Evolutionary conservation across 164 flowering plant species (phyloP).

Genomic region (grape (Vitis vinifera)): DNA sequence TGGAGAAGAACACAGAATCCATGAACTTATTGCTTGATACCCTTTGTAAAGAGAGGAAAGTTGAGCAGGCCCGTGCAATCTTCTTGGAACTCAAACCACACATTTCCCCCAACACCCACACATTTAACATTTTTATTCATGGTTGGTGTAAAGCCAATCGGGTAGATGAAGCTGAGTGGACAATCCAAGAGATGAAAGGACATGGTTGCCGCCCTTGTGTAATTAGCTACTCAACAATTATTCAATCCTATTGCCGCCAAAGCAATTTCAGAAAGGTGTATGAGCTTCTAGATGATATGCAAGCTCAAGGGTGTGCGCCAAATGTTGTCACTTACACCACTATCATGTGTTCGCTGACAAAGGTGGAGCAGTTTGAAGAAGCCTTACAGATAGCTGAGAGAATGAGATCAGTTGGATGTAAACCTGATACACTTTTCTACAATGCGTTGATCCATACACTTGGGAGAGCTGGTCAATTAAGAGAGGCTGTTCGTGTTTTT

Average conservation of each 20-base stretch:
- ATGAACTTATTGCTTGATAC: slow-evolving; percentile 85
- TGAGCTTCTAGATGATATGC: slow-evolving; percentile 73
- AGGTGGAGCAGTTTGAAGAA: slow-evolving; percentile 46
- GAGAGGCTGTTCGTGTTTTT: slow-evolving; percentile 59
- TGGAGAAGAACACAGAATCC: slow-evolving; percentile 68
- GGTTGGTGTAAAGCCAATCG: slow-evolving; percentile 68
- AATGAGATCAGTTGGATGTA: slow-evolving; percentile 53
- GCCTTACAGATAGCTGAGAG: slow-evolving; percentile 53
- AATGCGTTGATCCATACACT: slow-evolving; percentile 66
- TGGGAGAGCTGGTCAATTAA: slow-evolving; percentile 51
- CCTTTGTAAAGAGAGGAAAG: slow-evolving; percentile 73
- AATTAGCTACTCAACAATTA: slow-evolving; percentile 76
- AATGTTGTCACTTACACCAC: slow-evolving; percentile 74
- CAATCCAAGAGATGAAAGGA: slow-evolving; percentile 86
- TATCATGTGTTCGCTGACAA: slow-evolving; percentile 54
- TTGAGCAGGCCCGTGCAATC: slow-evolving; percentile 63
- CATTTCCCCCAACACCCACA: slow-evolving; percentile 60
- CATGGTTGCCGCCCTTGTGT: slow-evolving; percentile 67
- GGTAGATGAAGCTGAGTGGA: slow-evolving; percentile 84
- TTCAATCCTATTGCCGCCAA: slow-evolving; percentile 56
- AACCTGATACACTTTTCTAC: slow-evolving; percentile 64
- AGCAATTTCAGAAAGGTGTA: slow-evolving; percentile 48
- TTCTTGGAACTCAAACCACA: slow-evolving; percentile 59
- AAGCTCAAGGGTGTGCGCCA: slow-evolving; percentile 57
- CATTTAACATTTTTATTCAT: slow-evolving; percentile 62